Evolutionary conservation across 2,329 filamentous ascomycete species (phyloP).

Genomic region (Hypoxylon rubiginosum): DNA sequence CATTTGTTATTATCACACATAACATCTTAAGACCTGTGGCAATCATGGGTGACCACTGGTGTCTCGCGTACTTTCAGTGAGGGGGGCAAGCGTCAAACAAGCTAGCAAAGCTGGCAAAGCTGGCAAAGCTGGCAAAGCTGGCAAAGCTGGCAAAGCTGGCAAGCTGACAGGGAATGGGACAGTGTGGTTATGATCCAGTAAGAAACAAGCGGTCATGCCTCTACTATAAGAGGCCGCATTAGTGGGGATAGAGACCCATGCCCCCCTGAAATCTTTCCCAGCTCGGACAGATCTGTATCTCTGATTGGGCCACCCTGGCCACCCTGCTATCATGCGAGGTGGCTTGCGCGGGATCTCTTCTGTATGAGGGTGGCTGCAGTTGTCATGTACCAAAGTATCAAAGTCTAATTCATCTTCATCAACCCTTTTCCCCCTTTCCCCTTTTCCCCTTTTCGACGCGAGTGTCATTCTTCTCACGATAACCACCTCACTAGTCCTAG

Average conservation of each 20-base stretch:
- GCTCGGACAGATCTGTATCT: slow-evolving; percentile 18
- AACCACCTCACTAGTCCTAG: no score
- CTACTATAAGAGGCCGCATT: slow-evolving; percentile 3
- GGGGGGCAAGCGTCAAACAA: not conserved
- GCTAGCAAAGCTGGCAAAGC: not conserved
- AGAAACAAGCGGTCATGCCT: not conserved
- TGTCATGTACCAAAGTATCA: slow-evolving; percentile 1
- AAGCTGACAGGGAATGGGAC: not conserved
- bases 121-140: not conserved
- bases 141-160: no score
- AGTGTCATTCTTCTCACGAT: no score
- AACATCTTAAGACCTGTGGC: slow-evolving; percentile 19
- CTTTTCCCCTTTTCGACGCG: not conserved
- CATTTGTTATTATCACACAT: slow-evolving; percentile 16
- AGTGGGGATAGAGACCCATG: slow-evolving; percentile 7
- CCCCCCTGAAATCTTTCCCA: slow-evolving; percentile 24
- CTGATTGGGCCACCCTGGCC: slow-evolving; percentile 26
- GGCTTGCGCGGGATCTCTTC: slow-evolving; percentile 1
- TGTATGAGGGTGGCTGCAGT: not conserved
- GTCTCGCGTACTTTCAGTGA: slow-evolving; percentile 14
- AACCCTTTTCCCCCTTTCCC: not conserved
- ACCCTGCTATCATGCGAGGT: not conserved
- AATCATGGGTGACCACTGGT: slow-evolving; percentile 21
- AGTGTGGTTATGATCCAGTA: not conserved
- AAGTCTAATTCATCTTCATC: slow-evolving; percentile 19